Percentiles rank a stretch among this genome's conserved stretches.
These are phyloP conservation scores for Aspergillus egyptiacus DNA, from an alignment of 495 filamentous ascomycete genomes.

Conservation along the genomic window DNA sequence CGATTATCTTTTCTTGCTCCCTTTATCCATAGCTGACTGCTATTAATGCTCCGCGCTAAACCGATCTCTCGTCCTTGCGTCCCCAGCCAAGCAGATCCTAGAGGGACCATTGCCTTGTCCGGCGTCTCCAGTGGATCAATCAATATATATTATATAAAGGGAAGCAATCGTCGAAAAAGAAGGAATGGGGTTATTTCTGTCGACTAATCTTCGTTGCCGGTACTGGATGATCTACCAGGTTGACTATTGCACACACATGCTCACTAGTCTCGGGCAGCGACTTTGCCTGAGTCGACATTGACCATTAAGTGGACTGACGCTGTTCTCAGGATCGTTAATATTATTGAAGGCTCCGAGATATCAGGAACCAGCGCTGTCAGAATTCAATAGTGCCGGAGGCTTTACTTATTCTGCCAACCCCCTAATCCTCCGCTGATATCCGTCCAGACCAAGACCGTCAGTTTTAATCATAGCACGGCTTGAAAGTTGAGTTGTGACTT, in stretches of 20 bases:
- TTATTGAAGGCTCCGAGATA: conserved; percentile 6
- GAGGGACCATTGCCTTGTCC: background rate
- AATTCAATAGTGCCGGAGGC: conserved; percentile 24
- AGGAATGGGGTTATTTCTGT: conserved; percentile 6
- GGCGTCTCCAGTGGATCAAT: conserved; percentile 2
- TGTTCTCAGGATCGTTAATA: background rate
- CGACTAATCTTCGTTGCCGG: background rate
- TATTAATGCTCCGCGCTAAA: background rate
- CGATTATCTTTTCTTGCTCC: background rate
- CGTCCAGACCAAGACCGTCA: background rate
- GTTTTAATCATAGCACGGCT: background rate
- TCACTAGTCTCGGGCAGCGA: conserved; percentile 8
- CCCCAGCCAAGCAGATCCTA: conserved; percentile 6
- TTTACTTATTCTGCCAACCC: conserved; percentile 15
- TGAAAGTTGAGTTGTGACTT: too few relatives aligned
- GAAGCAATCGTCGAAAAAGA: background rate
- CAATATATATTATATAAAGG: background rate
- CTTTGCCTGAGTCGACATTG: background rate
- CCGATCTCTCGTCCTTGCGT: conserved; percentile 8
- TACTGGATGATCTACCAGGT: conserved; percentile 8
- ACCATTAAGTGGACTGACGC: conserved; percentile 1
- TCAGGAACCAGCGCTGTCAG: conserved; percentile 17
- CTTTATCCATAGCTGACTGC: background rate
- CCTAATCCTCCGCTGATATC: conserved; percentile 15
- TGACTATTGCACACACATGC: conserved; percentile 9